Base-by-base conservation (phyloP, 345 rosid species). In the Eucalyptus sp. region DNA sequence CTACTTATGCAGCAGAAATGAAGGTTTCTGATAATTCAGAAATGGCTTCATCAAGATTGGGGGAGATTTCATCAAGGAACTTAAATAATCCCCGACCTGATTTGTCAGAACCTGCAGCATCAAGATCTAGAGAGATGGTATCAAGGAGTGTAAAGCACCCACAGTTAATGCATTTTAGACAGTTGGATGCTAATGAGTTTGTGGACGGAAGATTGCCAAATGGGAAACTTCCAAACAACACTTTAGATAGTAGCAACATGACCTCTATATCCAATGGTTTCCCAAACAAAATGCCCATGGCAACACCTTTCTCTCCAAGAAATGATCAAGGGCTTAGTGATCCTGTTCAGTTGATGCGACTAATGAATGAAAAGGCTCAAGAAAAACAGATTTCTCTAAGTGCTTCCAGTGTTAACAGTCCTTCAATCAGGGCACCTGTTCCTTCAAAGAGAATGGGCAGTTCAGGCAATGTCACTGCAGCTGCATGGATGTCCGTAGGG, bases 401-500 rank as follows among this genome's bases (percentile, higher is more conserved):
- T 87, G 94, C 89, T 62, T 89, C 95, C 43, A 50, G 89, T 3
- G 87, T 43, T 16, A 90, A 89, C 90, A 76, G 87, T 80, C 90
- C 93, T 86, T 91, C 84, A 3, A 90, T 89, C 86, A 90, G 86
- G 83, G 89, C 92, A 58, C 88, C 95, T 24, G 90, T 91, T 90
- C 92, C 94, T 52, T 88, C 95, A 43, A 64, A 76, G 79, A 92
- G 94, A 94, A 88, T 90, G 91, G 97, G 88, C 44, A 51, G 93
- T 90, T 90, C 96, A 10, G 90, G 90, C 91, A 96, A 94, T 92
- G 98, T 96, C 88, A 93, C 97, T 7, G 93, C 90, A 51, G 99
- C 97, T 88, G 96, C 99, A 79, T 96, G 98, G 98, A 97, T 96
- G 98, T 96, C 98, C 20, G 88, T 96, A 86, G 99, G 98, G 80